Evolutionary conservation across 495 filamentous ascomycete genomes (phyloP), one percentile per base, ranked within the genome.

Genomic region (Neurospora sp.): DNA sequence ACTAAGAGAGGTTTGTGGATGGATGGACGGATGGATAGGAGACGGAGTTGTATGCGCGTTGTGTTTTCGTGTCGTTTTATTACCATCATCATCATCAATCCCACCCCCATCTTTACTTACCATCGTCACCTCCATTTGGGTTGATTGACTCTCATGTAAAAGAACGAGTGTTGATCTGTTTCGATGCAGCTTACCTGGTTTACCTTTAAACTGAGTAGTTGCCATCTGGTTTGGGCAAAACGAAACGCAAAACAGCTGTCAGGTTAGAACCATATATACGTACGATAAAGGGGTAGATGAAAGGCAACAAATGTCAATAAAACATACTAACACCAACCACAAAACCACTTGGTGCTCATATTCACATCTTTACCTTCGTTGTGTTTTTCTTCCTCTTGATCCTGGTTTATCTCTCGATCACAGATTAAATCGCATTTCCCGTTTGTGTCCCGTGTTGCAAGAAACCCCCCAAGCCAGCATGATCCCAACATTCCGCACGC

Each of bases 11-110:
- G 16, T 44, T 18, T 44, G 6, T 44, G 6, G 16, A 44, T 16
- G 41, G 16, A 76, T 74, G 73, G 35, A 37, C 35, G 4, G 35
- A 7, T 7, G 35, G 75, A 76, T 70, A 70, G 20, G 45, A 20
- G 20, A 69, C 18, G 31, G 18, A 6, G 45, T 68, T 69, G 70
- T 20, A 37, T 61, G 12, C 38, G 12, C 20, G 18, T 22, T 71
- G 41, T 40, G 37, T 72, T 37, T 65, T 41, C 16, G 35, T 37
- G 35, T 37, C 35, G 35, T 40, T 70, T 12, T 44, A 40, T 40
- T 40, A 40, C 9, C 10, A 12, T 40, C 10, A 0, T 40, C 40
- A 40, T 40, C 40, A 12, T 40, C 40, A 40, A 40, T 12, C 10
- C 40, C 9, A 40, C 9, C 40, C 40, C 40, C 40, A 40, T 40